These are phyloP conservation scores for Elongisporangium prolatum DNA, from an alignment of 352 stramenopile species.

Conservation along the genomic window DNA sequence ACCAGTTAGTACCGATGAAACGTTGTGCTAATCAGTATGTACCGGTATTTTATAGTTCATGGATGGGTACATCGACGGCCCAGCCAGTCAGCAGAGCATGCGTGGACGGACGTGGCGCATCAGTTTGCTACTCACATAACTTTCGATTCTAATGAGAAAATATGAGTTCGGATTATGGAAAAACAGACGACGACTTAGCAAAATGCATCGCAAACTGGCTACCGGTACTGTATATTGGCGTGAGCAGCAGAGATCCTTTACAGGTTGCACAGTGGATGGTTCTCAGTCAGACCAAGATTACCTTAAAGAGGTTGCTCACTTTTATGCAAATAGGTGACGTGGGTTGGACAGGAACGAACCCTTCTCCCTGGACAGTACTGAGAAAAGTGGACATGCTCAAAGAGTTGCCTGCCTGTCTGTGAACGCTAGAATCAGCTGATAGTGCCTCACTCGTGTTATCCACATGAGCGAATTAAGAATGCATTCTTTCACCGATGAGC, in stretches of 20 bases:
- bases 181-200: background rate
- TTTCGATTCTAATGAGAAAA: background rate
- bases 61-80: background rate
- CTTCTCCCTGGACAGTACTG: background rate
- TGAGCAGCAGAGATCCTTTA: background rate
- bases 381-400: background rate
- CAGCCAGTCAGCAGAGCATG: background rate
- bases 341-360: background rate
- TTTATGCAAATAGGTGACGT: background rate
- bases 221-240: too few species aligned
- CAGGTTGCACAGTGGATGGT: background rate
- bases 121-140: background rate
- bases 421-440: background rate
- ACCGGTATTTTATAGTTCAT: background rate
- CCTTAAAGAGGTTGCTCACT: background rate
- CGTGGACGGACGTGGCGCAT: background rate
- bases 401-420: background rate
- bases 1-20: background rate
- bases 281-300: background rate
- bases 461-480: too few species aligned
- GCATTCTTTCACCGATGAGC: too few species aligned
- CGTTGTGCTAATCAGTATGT: background rate
- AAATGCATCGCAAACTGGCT: background rate
- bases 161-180: background rate
- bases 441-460: background rate